phyloP scores from a whole-genome alignment of 345 rosid species.

The Acer campestre region DNA sequence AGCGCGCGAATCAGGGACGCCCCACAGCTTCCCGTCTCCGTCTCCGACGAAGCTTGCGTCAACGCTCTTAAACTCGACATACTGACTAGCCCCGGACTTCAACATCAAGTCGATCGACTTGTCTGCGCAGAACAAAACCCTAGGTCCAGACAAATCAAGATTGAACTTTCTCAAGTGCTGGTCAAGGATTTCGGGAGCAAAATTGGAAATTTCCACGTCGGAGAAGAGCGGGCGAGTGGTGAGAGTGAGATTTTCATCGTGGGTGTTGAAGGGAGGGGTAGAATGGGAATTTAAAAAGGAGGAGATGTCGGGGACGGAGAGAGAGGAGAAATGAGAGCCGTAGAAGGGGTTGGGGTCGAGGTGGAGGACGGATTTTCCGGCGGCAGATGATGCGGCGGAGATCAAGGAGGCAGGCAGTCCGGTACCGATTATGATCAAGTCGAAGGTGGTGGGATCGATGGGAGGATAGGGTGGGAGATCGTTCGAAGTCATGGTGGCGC shows the following conservation, averaged over 20 bases:
- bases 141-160: slow-evolving; percentile 74
- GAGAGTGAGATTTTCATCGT: slow-evolving; percentile 30
- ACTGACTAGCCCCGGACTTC: slow-evolving; percentile 55
- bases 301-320: slow-evolving; percentile 58
- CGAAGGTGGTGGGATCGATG: slow-evolving; percentile 74
- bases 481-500: slow-evolving; percentile 30
- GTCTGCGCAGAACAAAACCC: slow-evolving; percentile 75
- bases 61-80: slow-evolving; percentile 73
- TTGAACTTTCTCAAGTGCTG: slow-evolving; percentile 48
- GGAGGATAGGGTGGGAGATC: slow-evolving; percentile 65
- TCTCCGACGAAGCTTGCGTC: slow-evolving; percentile 69
- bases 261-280: slow-evolving; percentile 22
- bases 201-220: slow-evolving; percentile 55
- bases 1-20: slow-evolving; percentile 79
- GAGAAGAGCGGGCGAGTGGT: slow-evolving; percentile 53
- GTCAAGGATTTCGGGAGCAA: slow-evolving; percentile 43
- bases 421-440: slow-evolving; percentile 70
- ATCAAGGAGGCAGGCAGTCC: slow-evolving; percentile 74
- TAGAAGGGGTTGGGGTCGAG: slow-evolving; percentile 87
- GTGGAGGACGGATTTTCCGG: slow-evolving; percentile 80
- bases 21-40: slow-evolving; percentile 49
- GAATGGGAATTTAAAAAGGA: slow-evolving; percentile 60
- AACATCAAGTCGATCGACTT: slow-evolving; percentile 55
- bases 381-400: slow-evolving; percentile 71
- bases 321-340: slow-evolving; percentile 83